These are phyloP conservation scores for Phlebopus sp. DNA, from an alignment of 1,284 basidiomycete genomes.

Conservation along the genomic window DNA sequence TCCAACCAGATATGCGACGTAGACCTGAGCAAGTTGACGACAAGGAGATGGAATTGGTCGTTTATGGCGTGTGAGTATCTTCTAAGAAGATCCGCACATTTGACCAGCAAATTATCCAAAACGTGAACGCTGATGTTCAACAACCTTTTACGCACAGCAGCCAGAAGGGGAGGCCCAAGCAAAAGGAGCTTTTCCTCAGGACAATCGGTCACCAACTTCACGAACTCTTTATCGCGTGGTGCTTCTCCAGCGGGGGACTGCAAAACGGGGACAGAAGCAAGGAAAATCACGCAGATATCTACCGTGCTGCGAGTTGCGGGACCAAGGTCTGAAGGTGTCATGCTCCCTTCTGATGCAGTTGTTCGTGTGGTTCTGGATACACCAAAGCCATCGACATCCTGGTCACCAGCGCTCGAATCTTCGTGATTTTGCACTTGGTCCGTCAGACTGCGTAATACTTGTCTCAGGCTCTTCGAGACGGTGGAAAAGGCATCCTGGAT, in stretches of 20 bases:
- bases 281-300: constrained; percentile 52
- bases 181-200: constrained; percentile 54
- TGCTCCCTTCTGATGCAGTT: constrained; percentile 21
- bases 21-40: constrained; percentile 62
- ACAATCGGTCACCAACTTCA: constrained; percentile 55
- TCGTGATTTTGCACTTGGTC: constrained; percentile 19
- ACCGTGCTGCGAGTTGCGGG: constrained; percentile 34
- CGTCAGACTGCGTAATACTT: constrained; percentile 33
- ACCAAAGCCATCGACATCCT: constrained; percentile 58
- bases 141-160: constrained; percentile 51
- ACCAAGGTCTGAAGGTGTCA: constrained; percentile 5
- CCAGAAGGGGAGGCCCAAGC: constrained; percentile 56
- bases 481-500: constrained; percentile 51
- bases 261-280: constrained; percentile 56
- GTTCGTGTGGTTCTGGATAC: constrained; percentile 48
- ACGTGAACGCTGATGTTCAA: constrained; percentile 53
- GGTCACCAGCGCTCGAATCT: constrained; percentile 37
- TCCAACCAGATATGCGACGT: constrained; percentile 68
- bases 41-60: constrained; percentile 52
- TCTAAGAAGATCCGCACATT: constrained; percentile 51
- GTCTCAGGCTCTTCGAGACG: constrained; percentile 39
- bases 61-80: constrained; percentile 60
- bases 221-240: constrained; percentile 62
- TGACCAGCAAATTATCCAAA: constrained; percentile 52
- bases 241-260: constrained; percentile 55